These are phyloP conservation scores for Yarrowia osloensis DNA, from an alignment of 805 yeast genomes.

Conservation along the genomic window DNA sequence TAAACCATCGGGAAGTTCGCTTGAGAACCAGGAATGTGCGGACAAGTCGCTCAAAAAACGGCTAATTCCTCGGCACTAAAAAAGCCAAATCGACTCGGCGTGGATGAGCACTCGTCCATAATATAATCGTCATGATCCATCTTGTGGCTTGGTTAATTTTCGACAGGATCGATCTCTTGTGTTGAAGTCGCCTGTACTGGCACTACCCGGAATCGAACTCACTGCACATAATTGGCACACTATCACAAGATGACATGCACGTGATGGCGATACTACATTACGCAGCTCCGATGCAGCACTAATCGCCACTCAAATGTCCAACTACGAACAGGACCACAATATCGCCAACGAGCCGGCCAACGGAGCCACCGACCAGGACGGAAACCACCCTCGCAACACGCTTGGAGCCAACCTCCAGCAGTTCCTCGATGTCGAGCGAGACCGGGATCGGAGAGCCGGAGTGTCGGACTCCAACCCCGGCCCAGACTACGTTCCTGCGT, in stretches of 20 bases:
- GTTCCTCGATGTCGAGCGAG: conserved; percentile 15
- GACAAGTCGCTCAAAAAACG: not conserved
- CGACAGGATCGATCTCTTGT: too few species aligned
- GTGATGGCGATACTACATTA: conserved; percentile 6
- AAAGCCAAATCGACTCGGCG: not conserved
- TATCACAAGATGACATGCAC: not conserved
- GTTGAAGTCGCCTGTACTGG: too few species aligned
- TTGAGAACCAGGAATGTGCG: not conserved
- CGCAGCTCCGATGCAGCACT: conserved; percentile 1
- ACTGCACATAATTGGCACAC: not conserved
- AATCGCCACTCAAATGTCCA: conserved; percentile 26
- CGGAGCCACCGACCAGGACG: not conserved
- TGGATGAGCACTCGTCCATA: not conserved
- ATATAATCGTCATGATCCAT: not conserved
- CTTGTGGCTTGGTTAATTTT: not conserved
- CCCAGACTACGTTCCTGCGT: conserved; percentile 17
- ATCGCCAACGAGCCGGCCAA: not conserved
- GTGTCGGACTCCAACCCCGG: conserved; percentile 2
- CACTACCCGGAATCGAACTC: conserved; percentile 15
- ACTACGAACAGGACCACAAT: conserved; percentile 30
- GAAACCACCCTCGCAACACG: conserved; percentile 14
- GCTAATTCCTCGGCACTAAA: conserved; percentile 8
- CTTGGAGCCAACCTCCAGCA: conserved; percentile 26
- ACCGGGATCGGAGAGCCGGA: conserved; percentile 20
- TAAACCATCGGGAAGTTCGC: not conserved